Base-by-base conservation (phyloP, 2,329 filamentous ascomycete genomes). In the Pyrenophora seminiperda region DNA sequence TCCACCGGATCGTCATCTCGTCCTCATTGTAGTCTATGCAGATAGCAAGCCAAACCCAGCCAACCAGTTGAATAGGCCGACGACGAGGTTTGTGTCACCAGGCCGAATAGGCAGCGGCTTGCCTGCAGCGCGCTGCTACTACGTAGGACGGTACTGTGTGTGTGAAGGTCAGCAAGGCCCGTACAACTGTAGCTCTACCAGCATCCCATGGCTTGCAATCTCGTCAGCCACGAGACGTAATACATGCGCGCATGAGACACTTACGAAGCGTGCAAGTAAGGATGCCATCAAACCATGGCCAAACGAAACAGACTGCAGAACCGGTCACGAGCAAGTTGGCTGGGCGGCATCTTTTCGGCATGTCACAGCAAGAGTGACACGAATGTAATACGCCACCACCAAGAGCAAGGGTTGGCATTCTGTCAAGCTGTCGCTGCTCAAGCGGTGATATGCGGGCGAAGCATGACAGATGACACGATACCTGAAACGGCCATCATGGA, bases 401-500 rank as follows among this genome's bases (percentile, higher is more conserved):
- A 50, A 34, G 42, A 24, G 32, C 39, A 19, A 41, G 47, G 51
- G 32, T 34, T n/a, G 31, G 27, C 17, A 30, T 58, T 50, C 56
- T 54, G 51, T 63, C 54, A 58, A 36, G 50, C 29, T 53, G 43
- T 51, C 47, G 37, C 34, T 33, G 50, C 37, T 54, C 54, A 47
- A 54, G 53, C 47, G 56, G 51, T 30, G 46, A 52, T 40, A 60
- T 50, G 54, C 57, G 57, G 43, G 55, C 49, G 45, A 24, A 34
- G 59, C 61, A 61, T 54, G 54, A 54, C 41, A 54, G 53, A 41
- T 29, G 56, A 48, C 41, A 56, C 47, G 49, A 43, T 44, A 38
- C 32, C 43, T 58, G 58, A 63, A 61, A 61, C 58, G 56, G 48
- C 49, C 24, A 56, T 39, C 32, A 36, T 55, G 42, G 58, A 58